Percentiles rank a stretch among this genome's conserved stretches.
phyloP scores from a whole-genome alignment of 176 grass and related monocot genomes.

The Rhynchospora tenuis region DNA sequence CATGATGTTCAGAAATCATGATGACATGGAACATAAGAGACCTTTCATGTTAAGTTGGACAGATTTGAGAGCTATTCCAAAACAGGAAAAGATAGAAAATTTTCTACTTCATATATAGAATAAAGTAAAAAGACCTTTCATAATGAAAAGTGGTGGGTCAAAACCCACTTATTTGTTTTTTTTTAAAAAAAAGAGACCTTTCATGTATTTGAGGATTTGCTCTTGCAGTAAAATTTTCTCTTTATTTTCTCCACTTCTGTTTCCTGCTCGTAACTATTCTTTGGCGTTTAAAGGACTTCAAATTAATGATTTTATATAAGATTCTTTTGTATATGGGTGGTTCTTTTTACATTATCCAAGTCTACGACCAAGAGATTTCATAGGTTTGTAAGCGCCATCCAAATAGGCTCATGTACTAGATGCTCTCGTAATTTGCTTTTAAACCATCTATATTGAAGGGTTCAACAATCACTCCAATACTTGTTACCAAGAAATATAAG shows the following conservation, averaged over 20 bases:
- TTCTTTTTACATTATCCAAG: neutral
- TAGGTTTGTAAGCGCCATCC: neutral
- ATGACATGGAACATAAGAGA: neutral
- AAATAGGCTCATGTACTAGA: neutral
- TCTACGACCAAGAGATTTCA: neutral
- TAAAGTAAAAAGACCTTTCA: neutral
- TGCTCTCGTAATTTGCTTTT: neutral
- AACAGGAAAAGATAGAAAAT: neutral
- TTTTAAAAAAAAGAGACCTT: no score
- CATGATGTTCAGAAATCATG: neutral
- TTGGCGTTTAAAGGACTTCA: no score
- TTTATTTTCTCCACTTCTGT: neutral
- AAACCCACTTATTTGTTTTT: no score
- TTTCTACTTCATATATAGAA: neutral
- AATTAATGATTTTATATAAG: neutral
- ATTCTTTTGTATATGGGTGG: neutral
- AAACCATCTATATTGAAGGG: neutral
- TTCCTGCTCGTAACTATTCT: neutral
- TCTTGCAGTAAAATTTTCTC: neutral
- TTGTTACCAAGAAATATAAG: neutral
- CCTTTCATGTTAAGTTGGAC: neutral
- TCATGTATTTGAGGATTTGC: neutral
- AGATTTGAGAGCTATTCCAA: neutral
- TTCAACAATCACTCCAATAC: neutral
- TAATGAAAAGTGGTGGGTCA: no score